A percentile compares a stretch with the other conserved stretches of the same genome.
Evolutionary conservation across 164 flowering plant species (phyloP).

Genomic region (Tetracentron sinense): DNA sequence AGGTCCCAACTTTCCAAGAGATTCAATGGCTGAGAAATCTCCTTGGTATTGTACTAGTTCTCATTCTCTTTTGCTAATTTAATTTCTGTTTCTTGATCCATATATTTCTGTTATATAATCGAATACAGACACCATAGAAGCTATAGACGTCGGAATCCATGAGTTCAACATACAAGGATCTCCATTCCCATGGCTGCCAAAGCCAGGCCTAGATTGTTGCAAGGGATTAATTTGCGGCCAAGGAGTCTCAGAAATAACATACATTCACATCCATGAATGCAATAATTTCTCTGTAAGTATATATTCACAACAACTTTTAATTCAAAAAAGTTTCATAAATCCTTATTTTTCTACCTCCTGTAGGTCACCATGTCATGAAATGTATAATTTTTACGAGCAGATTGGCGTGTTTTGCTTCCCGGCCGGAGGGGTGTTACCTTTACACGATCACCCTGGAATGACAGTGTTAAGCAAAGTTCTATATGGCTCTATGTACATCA

Average conservation of each 20-base stretch:
- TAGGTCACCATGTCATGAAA: not conserved
- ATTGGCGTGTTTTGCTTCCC: slow-evolving; percentile 44
- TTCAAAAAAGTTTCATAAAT: not conserved
- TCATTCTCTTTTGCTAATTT: not conserved
- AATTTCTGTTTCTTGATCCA: not conserved
- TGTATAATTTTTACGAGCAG: slow-evolving; percentile 14
- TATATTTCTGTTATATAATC: not conserved
- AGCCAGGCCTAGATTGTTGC: not conserved
- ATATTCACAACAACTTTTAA: not conserved
- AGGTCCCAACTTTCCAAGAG: slow-evolving; percentile 27
- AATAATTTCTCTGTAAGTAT: slow-evolving; percentile 32
- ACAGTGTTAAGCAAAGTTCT: slow-evolving; percentile 47
- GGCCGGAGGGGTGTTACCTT: slow-evolving; percentile 28
- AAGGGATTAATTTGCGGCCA: slow-evolving; percentile 19
- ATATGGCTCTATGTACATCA: slow-evolving; percentile 34
- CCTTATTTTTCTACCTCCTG: not conserved
- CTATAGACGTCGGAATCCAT: slow-evolving; percentile 33
- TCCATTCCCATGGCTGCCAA: not conserved
- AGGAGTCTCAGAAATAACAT: slow-evolving; percentile 25
- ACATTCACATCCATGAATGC: slow-evolving; percentile 32
- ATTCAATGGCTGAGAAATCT: slow-evolving; percentile 28
- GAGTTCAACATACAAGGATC: slow-evolving; percentile 19
- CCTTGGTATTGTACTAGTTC: slow-evolving; percentile 15
- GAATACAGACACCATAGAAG: slow-evolving; percentile 25
- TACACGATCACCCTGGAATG: slow-evolving; percentile 53